These are phyloP conservation scores for Thinopyrum elongatum DNA, from an alignment of 176 grass and related monocot species.

Conservation along the genomic window DNA sequence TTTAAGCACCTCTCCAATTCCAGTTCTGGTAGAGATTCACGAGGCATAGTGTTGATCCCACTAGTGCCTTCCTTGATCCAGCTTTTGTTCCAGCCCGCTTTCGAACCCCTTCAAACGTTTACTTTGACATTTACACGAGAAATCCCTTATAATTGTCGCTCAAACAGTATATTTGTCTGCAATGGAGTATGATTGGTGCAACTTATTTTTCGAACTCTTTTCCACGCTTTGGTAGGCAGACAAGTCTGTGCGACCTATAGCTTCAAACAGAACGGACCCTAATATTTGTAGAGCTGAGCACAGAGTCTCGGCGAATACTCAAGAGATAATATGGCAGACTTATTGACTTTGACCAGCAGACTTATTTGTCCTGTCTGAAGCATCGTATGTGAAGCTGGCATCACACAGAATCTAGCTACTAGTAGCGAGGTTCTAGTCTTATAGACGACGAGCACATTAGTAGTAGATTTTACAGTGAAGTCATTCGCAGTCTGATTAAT, in stretches of 20 bases:
- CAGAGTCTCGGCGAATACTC: neutral
- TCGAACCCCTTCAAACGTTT: too few species aligned
- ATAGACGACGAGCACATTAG: neutral
- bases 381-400: neutral
- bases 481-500: neutral
- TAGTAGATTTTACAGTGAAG: neutral
- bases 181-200: neutral
- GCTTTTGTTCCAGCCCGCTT: too few species aligned
- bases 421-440: neutral
- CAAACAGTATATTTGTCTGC: too few species aligned
- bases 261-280: neutral
- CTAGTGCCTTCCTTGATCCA: too few species aligned
- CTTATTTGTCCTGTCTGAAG: neutral
- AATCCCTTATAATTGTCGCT: too few species aligned
- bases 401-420: neutral
- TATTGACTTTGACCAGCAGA: slow-evolving; percentile 20
- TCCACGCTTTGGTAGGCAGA: neutral
- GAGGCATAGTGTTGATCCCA: neutral
- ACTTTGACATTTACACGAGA: too few species aligned
- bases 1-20: neutral
- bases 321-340: neutral
- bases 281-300: neutral
- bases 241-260: neutral
- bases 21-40: neutral
- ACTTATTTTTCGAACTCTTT: neutral